Evolutionary conservation across 441 rosid genomes (phyloP).

Genomic region (Erodium moschatum): DNA sequence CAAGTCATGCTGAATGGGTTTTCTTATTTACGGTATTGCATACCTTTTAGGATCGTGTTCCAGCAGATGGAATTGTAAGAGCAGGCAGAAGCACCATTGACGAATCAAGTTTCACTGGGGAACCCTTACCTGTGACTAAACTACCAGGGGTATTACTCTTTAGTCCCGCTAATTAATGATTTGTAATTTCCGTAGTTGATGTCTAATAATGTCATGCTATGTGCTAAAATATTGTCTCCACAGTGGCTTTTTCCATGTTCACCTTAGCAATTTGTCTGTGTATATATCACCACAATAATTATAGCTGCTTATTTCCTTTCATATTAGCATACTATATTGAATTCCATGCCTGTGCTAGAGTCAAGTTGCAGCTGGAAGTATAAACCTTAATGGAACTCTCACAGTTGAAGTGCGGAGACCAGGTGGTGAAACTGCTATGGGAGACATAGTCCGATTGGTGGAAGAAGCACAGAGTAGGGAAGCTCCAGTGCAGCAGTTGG

Average conservation of each 20-base stretch:
- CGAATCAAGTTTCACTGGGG: constrained; percentile 96
- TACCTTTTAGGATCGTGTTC: constrained; percentile 66
- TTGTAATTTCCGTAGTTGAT: neutral
- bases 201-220: neutral
- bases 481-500: constrained; percentile 89
- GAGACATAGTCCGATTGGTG: constrained; percentile 80
- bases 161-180: constrained; percentile 6
- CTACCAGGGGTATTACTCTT: constrained; percentile 63
- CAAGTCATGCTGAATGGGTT: neutral
- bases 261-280: constrained; percentile 2
- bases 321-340: constrained; percentile 19
- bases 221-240: constrained; percentile 6
- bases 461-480: constrained; percentile 95
- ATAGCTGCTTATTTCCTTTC: constrained; percentile 22
- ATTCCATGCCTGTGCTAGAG: constrained; percentile 44
- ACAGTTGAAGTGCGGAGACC: constrained; percentile 83
- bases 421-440: constrained; percentile 92
- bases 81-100: constrained; percentile 90
- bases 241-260: neutral
- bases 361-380: constrained; percentile 89
- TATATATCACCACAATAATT: constrained; percentile 4
- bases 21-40: constrained; percentile 15
- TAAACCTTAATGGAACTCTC: constrained; percentile 89
- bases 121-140: constrained; percentile 92
- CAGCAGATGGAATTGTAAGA: constrained; percentile 86